phyloP scores from a whole-genome alignment of 225 moss, liverwort and hornwort genomes.

The Polytrichum formosum region DNA sequence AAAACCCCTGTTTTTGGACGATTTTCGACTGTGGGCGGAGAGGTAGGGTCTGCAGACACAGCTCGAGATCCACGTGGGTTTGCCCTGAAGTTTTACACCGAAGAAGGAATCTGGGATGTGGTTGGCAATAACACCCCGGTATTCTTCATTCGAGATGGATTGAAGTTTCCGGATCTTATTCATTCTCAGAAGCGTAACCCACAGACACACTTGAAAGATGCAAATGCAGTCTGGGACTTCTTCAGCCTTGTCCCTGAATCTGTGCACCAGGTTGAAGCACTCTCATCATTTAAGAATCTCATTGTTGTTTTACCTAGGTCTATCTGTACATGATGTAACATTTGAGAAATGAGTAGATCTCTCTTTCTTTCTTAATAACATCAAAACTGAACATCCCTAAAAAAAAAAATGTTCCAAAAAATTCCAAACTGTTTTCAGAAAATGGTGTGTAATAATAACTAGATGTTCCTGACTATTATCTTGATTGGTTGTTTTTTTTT shows the following conservation, averaged over 20 bases:
- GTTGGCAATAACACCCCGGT: slow-evolving; percentile 94
- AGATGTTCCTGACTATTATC: not conserved
- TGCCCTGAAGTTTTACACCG: slow-evolving; percentile 73
- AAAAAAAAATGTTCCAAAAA: too few relatives aligned
- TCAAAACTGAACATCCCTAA: too few relatives aligned
- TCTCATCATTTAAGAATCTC: too few relatives aligned
- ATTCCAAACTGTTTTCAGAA: too few relatives aligned
- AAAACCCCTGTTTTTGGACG: slow-evolving; percentile 59
- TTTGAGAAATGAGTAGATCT: too few relatives aligned
- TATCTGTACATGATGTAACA: too few relatives aligned
- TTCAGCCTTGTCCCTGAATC: slow-evolving; percentile 76
- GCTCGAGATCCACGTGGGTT: slow-evolving; percentile 74
- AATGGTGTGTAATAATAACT: too few relatives aligned
- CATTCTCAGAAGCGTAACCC: slow-evolving; percentile 89
- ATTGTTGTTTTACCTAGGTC: too few relatives aligned
- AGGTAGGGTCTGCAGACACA: slow-evolving; percentile 70
- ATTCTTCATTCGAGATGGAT: slow-evolving; percentile 77
- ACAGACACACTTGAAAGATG: slow-evolving; percentile 77
- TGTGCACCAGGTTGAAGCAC: slow-evolving; percentile 59
- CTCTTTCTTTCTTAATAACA: too few relatives aligned
- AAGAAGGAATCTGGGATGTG: slow-evolving; percentile 94
- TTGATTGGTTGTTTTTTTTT: not conserved
- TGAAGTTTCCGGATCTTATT: slow-evolving; percentile 76
- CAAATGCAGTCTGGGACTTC: slow-evolving; percentile 84
- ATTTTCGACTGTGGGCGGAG: slow-evolving; percentile 56